Percentiles rank a stretch among this genome's conserved stretches.
Conservation (phyloP, 768 basidiomycete genomes). For the Suillus weaverae region DNA sequence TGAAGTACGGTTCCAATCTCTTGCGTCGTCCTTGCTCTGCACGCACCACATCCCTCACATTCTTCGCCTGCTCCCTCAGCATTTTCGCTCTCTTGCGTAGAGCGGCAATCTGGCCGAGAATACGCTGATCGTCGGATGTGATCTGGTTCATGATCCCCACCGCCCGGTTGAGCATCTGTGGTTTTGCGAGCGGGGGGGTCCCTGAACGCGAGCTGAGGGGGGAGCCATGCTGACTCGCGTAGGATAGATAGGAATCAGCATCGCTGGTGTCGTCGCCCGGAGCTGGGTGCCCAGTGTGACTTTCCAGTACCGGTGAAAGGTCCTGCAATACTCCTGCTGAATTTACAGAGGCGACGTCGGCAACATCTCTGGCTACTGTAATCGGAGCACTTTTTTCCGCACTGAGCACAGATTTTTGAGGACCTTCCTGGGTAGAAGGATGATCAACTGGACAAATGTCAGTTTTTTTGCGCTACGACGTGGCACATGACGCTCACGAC, state of each 20-base stretch:
- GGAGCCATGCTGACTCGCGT: slow-evolving; percentile 22
- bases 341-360: not conserved
- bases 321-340: not conserved
- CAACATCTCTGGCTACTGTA: not conserved
- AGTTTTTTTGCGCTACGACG: slow-evolving; percentile 8
- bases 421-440: not conserved
- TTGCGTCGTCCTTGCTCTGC: slow-evolving; percentile 26
- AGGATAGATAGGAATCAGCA: slow-evolving; percentile 25
- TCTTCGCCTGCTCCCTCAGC: slow-evolving; percentile 22
- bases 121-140: slow-evolving; percentile 16
- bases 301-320: not conserved
- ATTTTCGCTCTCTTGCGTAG: slow-evolving; percentile 20
- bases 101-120: slow-evolving; percentile 13
- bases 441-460: not conserved
- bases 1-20: slow-evolving; percentile 29
- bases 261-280: slow-evolving; percentile 12
- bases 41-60: slow-evolving; percentile 22
- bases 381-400: not conserved
- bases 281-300: not conserved
- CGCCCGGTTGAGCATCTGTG: slow-evolving; percentile 19
- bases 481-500: slow-evolving; percentile 25
- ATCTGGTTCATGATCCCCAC: slow-evolving; percentile 29
- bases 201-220: slow-evolving; percentile 23
- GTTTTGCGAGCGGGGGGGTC: slow-evolving; percentile 21
- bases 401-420: not conserved